These are phyloP conservation scores for Hortiboletus campestris DNA, from an alignment of 768 basidiomycete species.

Conservation along the genomic window DNA sequence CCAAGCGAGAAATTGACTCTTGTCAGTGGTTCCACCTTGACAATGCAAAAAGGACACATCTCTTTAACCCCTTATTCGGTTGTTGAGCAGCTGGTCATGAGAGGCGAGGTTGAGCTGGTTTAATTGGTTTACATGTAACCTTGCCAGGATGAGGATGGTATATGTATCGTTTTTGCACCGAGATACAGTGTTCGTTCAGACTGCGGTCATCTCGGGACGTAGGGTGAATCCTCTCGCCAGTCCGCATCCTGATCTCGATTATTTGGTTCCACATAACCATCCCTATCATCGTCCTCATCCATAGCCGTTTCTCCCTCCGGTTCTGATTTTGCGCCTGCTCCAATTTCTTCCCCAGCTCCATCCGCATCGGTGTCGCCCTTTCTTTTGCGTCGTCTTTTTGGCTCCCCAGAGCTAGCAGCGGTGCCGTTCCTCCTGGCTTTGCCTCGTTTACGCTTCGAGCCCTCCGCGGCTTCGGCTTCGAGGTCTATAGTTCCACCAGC, in stretches of 20 bases:
- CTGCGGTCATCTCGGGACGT: constrained; percentile 35
- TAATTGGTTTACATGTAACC: constrained; percentile 36
- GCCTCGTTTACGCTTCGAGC: constrained; percentile 54
- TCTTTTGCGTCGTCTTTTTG: constrained; percentile 53
- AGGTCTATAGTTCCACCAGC: constrained; percentile 77
- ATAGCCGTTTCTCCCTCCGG: constrained; percentile 35
- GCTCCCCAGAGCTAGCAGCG: constrained; percentile 33
- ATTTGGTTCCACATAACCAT: constrained; percentile 36
- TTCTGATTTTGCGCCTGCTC: constrained; percentile 37
- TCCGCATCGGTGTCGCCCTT: constrained; percentile 35
- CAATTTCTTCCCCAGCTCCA: constrained; percentile 35
- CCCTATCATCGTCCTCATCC: constrained; percentile 45
- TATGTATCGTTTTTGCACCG: constrained; percentile 11
- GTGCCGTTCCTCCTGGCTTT: constrained; percentile 51
- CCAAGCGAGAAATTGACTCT: neutral
- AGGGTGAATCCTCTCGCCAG: constrained; percentile 45
- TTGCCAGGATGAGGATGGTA: constrained; percentile 4
- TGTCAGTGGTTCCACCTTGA: constrained; percentile 63
- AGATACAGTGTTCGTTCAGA: constrained; percentile 6
- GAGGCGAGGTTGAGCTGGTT: constrained; percentile 76
- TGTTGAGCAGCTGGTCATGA: constrained; percentile 68
- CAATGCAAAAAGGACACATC: constrained; percentile 79
- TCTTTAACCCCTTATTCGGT: constrained; percentile 75
- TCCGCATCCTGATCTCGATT: constrained; percentile 44
- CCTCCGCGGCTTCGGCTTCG: constrained; percentile 56